Base-by-base conservation (phyloP, 225 moss, liverwort and hornwort genomes). In the Bryum argenteum region DNA sequence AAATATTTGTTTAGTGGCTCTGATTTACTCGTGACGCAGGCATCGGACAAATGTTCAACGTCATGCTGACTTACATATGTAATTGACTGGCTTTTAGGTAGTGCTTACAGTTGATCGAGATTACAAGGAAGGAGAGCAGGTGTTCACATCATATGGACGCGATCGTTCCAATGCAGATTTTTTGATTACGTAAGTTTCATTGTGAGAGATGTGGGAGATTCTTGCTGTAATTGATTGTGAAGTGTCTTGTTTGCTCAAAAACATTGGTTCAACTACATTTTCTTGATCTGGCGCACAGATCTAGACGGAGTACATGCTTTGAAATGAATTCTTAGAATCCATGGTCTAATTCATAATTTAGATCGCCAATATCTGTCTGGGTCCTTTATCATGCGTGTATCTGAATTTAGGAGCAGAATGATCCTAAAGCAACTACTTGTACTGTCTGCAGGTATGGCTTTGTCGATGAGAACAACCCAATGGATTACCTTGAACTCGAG, bases 121-220 rank as follows among this genome's bases (percentile, higher is more conserved):
- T 60, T 98, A 89, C 58, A 85, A 85, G 70, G 81, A 70, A 53
- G 98, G 94, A 68, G 85, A 94, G 66, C 98, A 98, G 79, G 89
- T 98, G 66, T 88, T 94, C 24, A 82, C 83, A 62, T 89, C 89
- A 17, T 98, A 94, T 83, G 98, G 98, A 66, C 86, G 82, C 66
- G 94, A 92, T 65, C 88, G 94, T 57, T 85, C 98, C 65, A 94
- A 92, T 65, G 88, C 88, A 53, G 94, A 98, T 79, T 79, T 98
- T 65, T 71, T 98, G 18, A 91, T 92, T 38, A 85, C 92, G 97
- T 97, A 67, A 78, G 79, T 28, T 52, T 55, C 45, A 60, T n/a
- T n/a, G n/a, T n/a, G n/a, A n/a, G n/a, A 61, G 33, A n/a, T 53
- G 21, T 41, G 40, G 10, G 58, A 54, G 1, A 20, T 56, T 71